Percentiles rank a stretch among this genome's conserved stretches.
These are phyloP conservation scores for Debaryomyces sp. DNA, from an alignment of 1,139 yeast genomes.

Conservation along the genomic window DNA sequence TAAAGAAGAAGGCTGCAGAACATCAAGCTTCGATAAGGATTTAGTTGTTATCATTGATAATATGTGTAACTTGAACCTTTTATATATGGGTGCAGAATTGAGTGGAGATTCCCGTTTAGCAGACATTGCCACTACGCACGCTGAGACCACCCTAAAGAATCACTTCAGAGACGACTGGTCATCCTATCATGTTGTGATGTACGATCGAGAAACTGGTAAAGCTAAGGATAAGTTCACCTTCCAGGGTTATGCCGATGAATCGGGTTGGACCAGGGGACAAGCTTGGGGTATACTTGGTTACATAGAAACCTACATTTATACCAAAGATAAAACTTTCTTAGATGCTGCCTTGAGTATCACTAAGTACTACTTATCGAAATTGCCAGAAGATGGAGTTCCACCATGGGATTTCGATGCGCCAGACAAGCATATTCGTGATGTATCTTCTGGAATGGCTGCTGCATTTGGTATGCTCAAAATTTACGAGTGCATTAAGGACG, in stretches of 20 bases:
- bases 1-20: constrained; percentile 11
- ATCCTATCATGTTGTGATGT: constrained; percentile 25
- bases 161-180: constrained; percentile 27
- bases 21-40: constrained; percentile 18
- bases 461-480: constrained; percentile 25
- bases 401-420: constrained; percentile 34
- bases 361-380: constrained; percentile 21
- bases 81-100: constrained; percentile 24
- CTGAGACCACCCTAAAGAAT: constrained; percentile 25
- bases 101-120: constrained; percentile 27
- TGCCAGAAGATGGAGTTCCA: constrained; percentile 26
- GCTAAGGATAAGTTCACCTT: constrained; percentile 22
- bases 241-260: constrained; percentile 27
- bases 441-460: constrained; percentile 29
- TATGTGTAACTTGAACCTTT: constrained; percentile 29
- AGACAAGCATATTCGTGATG: constrained; percentile 21
- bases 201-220: constrained; percentile 20
- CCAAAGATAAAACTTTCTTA: constrained; percentile 21
- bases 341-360: constrained; percentile 22
- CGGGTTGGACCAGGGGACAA: constrained; percentile 30
- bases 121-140: constrained; percentile 28
- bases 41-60: constrained; percentile 30
- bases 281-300: constrained; percentile 30
- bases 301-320: constrained; percentile 24
- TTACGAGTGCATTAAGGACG: constrained; percentile 16